Conservation (phyloP, 177 flowering plant species). For the Vitis hybrid region DNA sequence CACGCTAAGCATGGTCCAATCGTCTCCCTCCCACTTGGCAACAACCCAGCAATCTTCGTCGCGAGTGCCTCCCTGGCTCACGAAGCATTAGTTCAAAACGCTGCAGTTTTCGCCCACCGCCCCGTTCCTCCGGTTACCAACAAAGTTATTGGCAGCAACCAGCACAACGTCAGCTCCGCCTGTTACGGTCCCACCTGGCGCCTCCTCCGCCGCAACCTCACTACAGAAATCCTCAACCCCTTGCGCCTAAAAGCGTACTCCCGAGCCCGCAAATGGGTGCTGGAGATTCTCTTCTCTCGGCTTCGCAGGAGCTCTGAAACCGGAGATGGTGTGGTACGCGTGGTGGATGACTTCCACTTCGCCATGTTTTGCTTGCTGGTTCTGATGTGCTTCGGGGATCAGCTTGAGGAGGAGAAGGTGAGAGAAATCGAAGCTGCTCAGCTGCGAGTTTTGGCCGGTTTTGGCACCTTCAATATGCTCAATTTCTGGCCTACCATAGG, state of each 20-base stretch:
- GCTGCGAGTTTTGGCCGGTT: constrained; percentile 23
- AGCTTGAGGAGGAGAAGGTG: constrained; percentile 32
- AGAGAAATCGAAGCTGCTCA: constrained; percentile 16
- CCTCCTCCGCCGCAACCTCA: constrained; percentile 55
- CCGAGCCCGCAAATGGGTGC: constrained; percentile 47
- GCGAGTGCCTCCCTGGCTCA: constrained; percentile 43
- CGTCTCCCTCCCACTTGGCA: constrained; percentile 36
- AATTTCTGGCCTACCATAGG: constrained; percentile 44
- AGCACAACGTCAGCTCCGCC: constrained; percentile 27
- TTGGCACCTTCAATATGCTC: constrained; percentile 29
- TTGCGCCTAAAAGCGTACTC: constrained; percentile 39
- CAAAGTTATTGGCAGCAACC: constrained; percentile 11
- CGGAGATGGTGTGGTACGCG: not conserved
- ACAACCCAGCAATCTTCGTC: constrained; percentile 39
- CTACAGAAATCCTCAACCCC: constrained; percentile 49
- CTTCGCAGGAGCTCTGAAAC: constrained; percentile 7
- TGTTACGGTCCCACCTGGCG: constrained; percentile 52
- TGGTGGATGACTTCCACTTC: constrained; percentile 37
- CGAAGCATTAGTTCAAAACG: constrained; percentile 43
- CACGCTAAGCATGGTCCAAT: constrained; percentile 46
- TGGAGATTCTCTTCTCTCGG: constrained; percentile 20
- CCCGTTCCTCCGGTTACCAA: constrained; percentile 12
- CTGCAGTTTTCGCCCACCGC: constrained; percentile 34
- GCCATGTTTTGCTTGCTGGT: constrained; percentile 56
- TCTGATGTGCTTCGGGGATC: constrained; percentile 67